These are phyloP conservation scores for Solanum ossicruentum DNA, from an alignment of 257 asterid genomes.

Conservation along the genomic window DNA sequence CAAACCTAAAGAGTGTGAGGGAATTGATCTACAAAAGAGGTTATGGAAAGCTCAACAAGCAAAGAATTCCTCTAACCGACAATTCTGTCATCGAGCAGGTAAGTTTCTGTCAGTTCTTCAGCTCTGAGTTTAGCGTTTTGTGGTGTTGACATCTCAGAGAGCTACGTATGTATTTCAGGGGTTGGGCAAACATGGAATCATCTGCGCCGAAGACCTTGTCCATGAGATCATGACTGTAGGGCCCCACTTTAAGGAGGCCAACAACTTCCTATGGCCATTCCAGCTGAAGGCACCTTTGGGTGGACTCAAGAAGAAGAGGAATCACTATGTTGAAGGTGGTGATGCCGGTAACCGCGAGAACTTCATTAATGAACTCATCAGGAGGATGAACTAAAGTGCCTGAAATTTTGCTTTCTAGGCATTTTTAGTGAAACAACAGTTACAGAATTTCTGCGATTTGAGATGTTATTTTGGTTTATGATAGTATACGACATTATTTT, in stretches of 20 bases:
- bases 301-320: slow-evolving; percentile 54
- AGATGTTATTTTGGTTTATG: background rate
- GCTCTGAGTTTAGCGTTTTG: background rate
- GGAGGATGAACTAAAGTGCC: slow-evolving; percentile 36
- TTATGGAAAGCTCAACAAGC: slow-evolving; percentile 38
- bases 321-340: slow-evolving; percentile 55
- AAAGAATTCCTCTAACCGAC: slow-evolving; percentile 38
- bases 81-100: slow-evolving; percentile 44
- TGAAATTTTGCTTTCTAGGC: background rate
- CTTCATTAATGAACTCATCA: slow-evolving; percentile 35
- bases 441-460: background rate
- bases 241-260: slow-evolving; percentile 48
- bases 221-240: slow-evolving; percentile 47
- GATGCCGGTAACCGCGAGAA: slow-evolving; percentile 55
- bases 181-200: slow-evolving; percentile 37
- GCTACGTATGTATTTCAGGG: background rate
- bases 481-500: background rate
- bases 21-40: slow-evolving; percentile 52
- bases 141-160: background rate
- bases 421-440: background rate
- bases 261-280: slow-evolving; percentile 54
- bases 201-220: slow-evolving; percentile 43
- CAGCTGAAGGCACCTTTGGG: slow-evolving; percentile 52
- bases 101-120: background rate
- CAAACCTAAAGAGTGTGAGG: slow-evolving; percentile 35